Base-by-base conservation (phyloP, 257 asterid genomes). In the Solanum boliviense region DNA sequence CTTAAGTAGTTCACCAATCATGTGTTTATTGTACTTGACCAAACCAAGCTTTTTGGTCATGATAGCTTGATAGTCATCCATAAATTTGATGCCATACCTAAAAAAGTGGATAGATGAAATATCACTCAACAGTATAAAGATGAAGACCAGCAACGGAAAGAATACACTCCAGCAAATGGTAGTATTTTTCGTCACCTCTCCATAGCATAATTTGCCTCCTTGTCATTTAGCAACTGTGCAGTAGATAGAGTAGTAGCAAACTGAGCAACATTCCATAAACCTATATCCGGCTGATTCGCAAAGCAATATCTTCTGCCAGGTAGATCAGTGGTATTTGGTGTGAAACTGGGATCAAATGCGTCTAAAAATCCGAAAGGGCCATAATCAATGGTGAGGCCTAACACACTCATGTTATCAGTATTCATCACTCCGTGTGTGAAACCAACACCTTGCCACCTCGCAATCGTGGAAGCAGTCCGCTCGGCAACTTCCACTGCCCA, bases 311-410 rank as follows among this genome's bases (percentile, higher is more conserved):
- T 93, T 93, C 99, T 92, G 73, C 98, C 99, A 2, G 99, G 99
- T 90, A 97, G 98, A 94, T 97, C 99, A 60, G 99, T 97, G 67
- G 99, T 97, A 89, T 97, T 97, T 89, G 99, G 99, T n/a, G 99
- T 97, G 92, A 76, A 97, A 90, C 96, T 94, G 78, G 99, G 99
- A 91, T 97, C 99, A 91, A 96, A 97, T 38, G 99, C 99, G 35
- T 97, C 99, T 92, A 97, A 91, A 92, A 97, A 97, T 76, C 99
- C 99, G 71, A 94, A 97, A 85, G 99, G 99, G 67, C 99, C 99
- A 89, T 96, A 97, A 91, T 97, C 99, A 60, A 97, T 96, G 84
- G 99, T 96, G 84, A 95, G 98, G 25, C 99, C 99, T 86, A 97
- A 89, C 60, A 95, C 94, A 79, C 99, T 97, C 99, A 97, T 97